These are phyloP conservation scores for Pluteus cervinus DNA, from an alignment of 768 basidiomycete species.

Conservation along the genomic window DNA sequence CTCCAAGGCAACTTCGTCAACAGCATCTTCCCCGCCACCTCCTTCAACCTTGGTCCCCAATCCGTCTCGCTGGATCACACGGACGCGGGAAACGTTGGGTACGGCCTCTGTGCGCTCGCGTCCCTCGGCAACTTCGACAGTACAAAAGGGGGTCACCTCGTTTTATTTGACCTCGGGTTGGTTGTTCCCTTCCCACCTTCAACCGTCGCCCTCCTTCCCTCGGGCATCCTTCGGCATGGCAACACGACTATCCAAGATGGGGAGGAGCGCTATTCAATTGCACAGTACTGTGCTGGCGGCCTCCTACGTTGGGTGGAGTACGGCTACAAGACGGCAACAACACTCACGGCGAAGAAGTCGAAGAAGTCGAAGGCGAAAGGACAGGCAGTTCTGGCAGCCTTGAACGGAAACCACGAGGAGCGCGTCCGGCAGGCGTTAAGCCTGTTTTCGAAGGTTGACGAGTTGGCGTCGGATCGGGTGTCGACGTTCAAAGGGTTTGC, in stretches of 20 bases:
- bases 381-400: too few relatives aligned
- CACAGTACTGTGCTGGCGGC: constrained; percentile 10
- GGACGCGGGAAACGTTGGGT: neutral
- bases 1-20: constrained; percentile 18
- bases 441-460: too few relatives aligned
- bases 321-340: constrained; percentile 7
- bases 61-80: neutral
- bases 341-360: too few relatives aligned
- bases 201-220: constrained; percentile 1
- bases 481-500: too few relatives aligned
- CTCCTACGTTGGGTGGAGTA: constrained; percentile 4
- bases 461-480: too few relatives aligned
- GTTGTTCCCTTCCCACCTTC: neutral
- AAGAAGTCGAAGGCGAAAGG: too few relatives aligned
- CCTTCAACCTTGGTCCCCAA: constrained; percentile 5
- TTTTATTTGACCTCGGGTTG: neutral
- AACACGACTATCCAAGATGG: constrained; percentile 2
- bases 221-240: neutral
- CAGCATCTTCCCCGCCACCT: constrained; percentile 4
- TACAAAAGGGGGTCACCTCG: neutral
- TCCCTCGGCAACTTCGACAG: neutral
- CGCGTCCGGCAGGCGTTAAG: too few relatives aligned
- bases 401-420: too few relatives aligned
- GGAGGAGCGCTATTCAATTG: constrained; percentile 5
- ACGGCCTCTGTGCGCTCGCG: neutral